Base-by-base conservation (phyloP, 2,329 filamentous ascomycete genomes). In the Aspergillus ochraceoroseus region DNA sequence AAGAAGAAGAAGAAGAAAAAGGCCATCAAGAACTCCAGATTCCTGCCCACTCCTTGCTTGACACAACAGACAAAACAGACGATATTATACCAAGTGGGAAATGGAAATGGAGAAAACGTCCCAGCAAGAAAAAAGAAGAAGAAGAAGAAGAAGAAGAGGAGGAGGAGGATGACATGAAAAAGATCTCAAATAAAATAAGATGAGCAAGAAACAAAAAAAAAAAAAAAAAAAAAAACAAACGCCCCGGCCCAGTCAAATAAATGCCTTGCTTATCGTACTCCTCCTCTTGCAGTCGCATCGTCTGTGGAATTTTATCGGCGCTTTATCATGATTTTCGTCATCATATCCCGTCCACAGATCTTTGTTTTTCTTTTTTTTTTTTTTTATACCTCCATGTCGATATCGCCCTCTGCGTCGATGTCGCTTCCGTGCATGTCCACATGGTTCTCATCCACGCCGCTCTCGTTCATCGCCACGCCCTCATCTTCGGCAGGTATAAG, bases 331-430 rank as follows among this genome's bases (percentile, higher is more conserved):
- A 15, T 32, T 23, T 26, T 33, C 34, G 34, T 40, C n/a, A 34
- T 38, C 23, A 33, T 32, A 28, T 34, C 31, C 34, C 25, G 14
- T 36, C 19, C 22, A 20, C 14, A 34, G 6, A 30, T 33, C 13
- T 40, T 60, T n/a, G n/a, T n/a, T n/a, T n/a, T n/a, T n/a, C n/a
- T n/a, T n/a, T n/a, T n/a, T n/a, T n/a, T n/a, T n/a, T n/a, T n/a
- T n/a, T n/a, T n/a, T n/a, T 46, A 62, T 48, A 51, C 49, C 38
- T 57, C 54, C 59, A 62, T 62, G 31, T 58, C 54, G 23, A 49
- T 51, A 38, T 62, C 57, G 1, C 51, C 51, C 28, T 62, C 59
- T 3, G 53, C 52, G 31, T 62, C 59, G 9, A 47, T 48, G 23
- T 62, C 59, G 7, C 49, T 49, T 5, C 54, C 58, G 27, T 58